Evolutionary conservation across 225 moss, liverwort and hornwort species (phyloP), one percentile per base, ranked within the genome.

Genomic region (Asterella californica): DNA sequence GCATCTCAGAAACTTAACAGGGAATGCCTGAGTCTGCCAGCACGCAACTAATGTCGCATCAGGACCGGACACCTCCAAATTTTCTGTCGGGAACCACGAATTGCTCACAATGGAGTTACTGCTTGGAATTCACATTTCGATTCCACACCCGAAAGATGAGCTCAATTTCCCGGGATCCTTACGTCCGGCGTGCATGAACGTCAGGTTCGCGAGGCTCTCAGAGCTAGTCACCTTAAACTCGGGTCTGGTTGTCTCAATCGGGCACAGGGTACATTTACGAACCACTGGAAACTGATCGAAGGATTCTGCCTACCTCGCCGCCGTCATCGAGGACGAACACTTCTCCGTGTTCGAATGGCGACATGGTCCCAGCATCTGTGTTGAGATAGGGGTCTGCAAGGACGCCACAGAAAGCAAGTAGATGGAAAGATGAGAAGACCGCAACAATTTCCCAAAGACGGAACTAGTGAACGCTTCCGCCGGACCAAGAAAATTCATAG

Each of bases 321-420:
- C 92, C 91, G 77, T 92, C 92, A 72, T 91, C 91, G 78, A 92
- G 80, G 82, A 92, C 92, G 83, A 91, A 92, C 71, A 92, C 92
- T 79, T 91, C 91, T 36, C 92, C 92, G 45, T 92, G 91, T 69
- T 92, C 92, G 25, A 91, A 92, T 21, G 92, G 92, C 36, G 92
- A 92, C 92, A 92, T 92, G 54, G 91, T 92, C 76, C 92, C 91
- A 32, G 90, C 92, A 87, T 92, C 91, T 24, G 88, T 92, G 84
- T 92, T 92, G 65, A 91, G 83, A 74, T 92, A 91, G 15, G 92
- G 92, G 79, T 92, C 92, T 92, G 82, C 78, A 78, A 0, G 24
- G 15, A 19, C 46, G 42, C 46, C 22, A 72, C 8, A 47, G 47
- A 72, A 36, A 25, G n/a, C 30, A 67, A 18, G 27, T 9, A 17